These are phyloP conservation scores for Cytidiella melzeri DNA, from an alignment of 768 basidiomycete species.

Conservation along the genomic window DNA sequence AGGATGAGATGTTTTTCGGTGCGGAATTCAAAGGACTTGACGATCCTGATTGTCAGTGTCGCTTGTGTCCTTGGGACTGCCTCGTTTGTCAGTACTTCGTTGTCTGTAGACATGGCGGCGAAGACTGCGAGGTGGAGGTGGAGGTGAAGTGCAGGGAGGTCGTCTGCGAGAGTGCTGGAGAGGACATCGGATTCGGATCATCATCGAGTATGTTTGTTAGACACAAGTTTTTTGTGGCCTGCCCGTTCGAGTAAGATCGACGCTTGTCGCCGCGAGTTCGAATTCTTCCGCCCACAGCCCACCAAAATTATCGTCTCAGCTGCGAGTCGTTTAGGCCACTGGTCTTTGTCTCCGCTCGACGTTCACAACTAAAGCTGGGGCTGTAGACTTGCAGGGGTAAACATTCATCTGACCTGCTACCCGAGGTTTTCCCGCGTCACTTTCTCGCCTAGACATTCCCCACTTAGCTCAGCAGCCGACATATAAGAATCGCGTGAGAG, in stretches of 20 bases:
- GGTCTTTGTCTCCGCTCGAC: constrained; percentile 6
- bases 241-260: constrained; percentile 1
- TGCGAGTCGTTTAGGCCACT: constrained; percentile 5
- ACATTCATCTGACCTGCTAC: not conserved
- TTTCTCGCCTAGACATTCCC: constrained; percentile 5
- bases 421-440: constrained; percentile 13
- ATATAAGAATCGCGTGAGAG: constrained; percentile 5
- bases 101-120: constrained; percentile 16
- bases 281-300: not conserved
- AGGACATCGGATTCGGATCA: not conserved
- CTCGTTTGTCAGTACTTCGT: constrained; percentile 53
- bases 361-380: too few species aligned
- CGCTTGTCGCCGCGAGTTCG: not conserved
- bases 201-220: not conserved
- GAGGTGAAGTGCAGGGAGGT: not conserved
- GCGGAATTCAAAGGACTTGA: constrained; percentile 92
- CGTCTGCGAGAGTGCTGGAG: not conserved
- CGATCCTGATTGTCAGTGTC: constrained; percentile 84
- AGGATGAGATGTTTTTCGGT: constrained; percentile 87
- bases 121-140: not conserved
- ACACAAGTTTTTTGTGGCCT: too few species aligned
- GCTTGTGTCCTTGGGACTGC: constrained; percentile 66
- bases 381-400: not conserved
- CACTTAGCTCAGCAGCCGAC: not conserved
- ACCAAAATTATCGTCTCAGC: constrained; percentile 1